A percentile compares a stretch with the other conserved stretches of the same genome.
phyloP scores from a whole-genome alignment of 2,329 filamentous ascomycete genomes.

The Allantophomopsis lycopodina region DNA sequence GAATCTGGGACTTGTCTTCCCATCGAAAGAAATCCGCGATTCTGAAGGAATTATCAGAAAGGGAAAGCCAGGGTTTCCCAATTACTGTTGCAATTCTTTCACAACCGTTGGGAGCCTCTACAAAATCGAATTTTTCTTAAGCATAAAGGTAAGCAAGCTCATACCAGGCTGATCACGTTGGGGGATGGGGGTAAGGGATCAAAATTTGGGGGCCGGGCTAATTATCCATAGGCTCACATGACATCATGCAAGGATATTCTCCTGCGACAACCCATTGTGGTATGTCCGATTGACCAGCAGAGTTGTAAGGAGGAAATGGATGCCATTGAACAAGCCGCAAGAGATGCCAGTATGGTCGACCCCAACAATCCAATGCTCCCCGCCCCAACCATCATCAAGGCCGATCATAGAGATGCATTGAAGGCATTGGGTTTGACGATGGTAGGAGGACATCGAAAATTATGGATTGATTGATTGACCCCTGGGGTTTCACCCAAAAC shows the following conservation, averaged over 20 bases:
- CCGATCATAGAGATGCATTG: conserved; percentile 55
- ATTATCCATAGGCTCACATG: conserved; percentile 57
- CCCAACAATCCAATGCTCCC: conserved; percentile 90
- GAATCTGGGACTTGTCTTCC: conserved; percentile 82
- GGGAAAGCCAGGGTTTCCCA: conserved; percentile 75
- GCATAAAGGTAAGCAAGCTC: conserved; percentile 63
- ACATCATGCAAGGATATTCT: conserved; percentile 32
- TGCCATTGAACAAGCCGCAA: conserved; percentile 89
- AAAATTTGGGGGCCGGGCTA: not conserved
- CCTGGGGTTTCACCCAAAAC: not conserved
- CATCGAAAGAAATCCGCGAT: conserved; percentile 77
- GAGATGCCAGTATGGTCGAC: conserved; percentile 79
- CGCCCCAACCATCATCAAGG: conserved; percentile 66
- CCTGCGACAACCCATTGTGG: conserved; percentile 3
- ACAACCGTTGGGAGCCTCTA: conserved; percentile 90
- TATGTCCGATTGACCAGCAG: conserved; percentile 70
- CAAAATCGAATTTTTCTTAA: conserved; percentile 96
- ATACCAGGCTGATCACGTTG: not conserved
- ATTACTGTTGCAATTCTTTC: conserved; percentile 80
- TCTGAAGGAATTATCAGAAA: conserved; percentile 75
- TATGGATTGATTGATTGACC: conserved; percentile 41
- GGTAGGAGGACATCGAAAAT: conserved; percentile 51
- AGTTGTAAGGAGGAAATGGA: conserved; percentile 98
- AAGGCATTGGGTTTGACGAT: conserved; percentile 48
- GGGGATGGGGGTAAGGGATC: conserved; percentile 4